A percentile compares a stretch with the other conserved stretches of the same genome.
These are phyloP conservation scores for Skeletonema costatum DNA, from an alignment of 108 stramenopile genomes.

Conservation along the genomic window DNA sequence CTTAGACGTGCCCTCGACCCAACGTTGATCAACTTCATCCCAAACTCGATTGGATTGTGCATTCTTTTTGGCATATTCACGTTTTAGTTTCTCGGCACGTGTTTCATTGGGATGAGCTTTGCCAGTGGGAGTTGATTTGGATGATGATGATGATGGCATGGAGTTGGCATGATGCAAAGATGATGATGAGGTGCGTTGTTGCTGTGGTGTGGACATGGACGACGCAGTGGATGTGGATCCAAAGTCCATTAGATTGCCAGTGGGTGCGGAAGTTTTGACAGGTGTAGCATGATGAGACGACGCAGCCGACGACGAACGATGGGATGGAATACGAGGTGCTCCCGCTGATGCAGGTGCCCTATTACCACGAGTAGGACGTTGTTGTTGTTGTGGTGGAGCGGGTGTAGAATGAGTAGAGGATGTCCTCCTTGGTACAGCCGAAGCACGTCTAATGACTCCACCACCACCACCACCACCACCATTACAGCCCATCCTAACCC, in stretches of 20 bases:
- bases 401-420: conserved; percentile 2
- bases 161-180: conserved; percentile 58
- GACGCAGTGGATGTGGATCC: conserved; percentile 44
- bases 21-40: conserved; percentile 90
- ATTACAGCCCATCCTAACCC: conserved; percentile 55
- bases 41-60: conserved; percentile 74
- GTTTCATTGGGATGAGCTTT: conserved; percentile 59
- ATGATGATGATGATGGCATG: conserved; percentile 41
- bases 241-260: conserved; percentile 78
- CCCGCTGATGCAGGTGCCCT: conserved; percentile 12
- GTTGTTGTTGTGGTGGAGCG: conserved; percentile 16
- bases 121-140: conserved; percentile 46
- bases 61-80: conserved; percentile 68
- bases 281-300: conserved; percentile 3
- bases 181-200: conserved; percentile 10
- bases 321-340: conserved; percentile 14
- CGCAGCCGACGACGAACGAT: conserved; percentile 7
- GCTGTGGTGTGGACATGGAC: conserved; percentile 61
- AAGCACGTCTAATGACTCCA: conserved; percentile 20
- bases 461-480: conserved; percentile 49
- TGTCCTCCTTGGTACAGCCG: conserved; percentile 19
- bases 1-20: conserved; percentile 55
- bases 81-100: conserved; percentile 76
- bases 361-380: neutral
- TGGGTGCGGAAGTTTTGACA: conserved; percentile 25